Evolutionary conservation across 2,329 filamentous ascomycete genomes (phyloP).

Genomic region (Beauveria sp.): DNA sequence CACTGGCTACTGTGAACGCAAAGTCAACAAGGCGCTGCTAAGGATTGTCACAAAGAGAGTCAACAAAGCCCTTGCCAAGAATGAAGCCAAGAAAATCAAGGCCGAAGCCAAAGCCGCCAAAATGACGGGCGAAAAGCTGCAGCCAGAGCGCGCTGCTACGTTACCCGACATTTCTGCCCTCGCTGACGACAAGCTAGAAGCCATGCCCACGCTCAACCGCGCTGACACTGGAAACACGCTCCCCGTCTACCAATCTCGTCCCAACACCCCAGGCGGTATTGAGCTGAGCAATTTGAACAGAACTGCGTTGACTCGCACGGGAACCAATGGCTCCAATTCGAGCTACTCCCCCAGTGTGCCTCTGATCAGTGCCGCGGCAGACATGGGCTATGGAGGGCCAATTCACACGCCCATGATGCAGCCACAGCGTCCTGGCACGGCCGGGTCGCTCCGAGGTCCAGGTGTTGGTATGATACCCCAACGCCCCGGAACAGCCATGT

Average conservation of each 20-base stretch:
- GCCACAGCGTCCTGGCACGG: slow-evolving; percentile 24
- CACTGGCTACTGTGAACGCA: slow-evolving; percentile 79
- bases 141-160: slow-evolving; percentile 53
- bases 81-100: slow-evolving; percentile 53
- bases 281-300: slow-evolving; percentile 47
- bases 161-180: slow-evolving; percentile 43
- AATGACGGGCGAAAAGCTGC: slow-evolving; percentile 44
- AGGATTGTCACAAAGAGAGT: slow-evolving; percentile 81
- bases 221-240: slow-evolving; percentile 55
- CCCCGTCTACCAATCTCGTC: slow-evolving; percentile 54
- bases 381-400: slow-evolving; percentile 46
- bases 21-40: slow-evolving; percentile 78
- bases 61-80: slow-evolving; percentile 78
- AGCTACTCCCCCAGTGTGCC: slow-evolving; percentile 59
- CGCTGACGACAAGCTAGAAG: slow-evolving; percentile 42
- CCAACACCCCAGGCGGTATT: slow-evolving; percentile 44
- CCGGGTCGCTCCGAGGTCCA: slow-evolving; percentile 26
- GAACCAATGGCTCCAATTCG: slow-evolving; percentile 49
- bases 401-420: slow-evolving; percentile 29
- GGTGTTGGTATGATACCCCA: slow-evolving; percentile 13
- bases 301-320: slow-evolving; percentile 36
- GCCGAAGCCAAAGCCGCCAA: slow-evolving; percentile 43
- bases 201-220: slow-evolving; percentile 51
- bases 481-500: slow-evolving; percentile 29
- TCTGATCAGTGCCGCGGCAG: slow-evolving; percentile 49